These are phyloP conservation scores for Gentiana straminea DNA, from an alignment of 257 asterid genomes.

Conservation along the genomic window DNA sequence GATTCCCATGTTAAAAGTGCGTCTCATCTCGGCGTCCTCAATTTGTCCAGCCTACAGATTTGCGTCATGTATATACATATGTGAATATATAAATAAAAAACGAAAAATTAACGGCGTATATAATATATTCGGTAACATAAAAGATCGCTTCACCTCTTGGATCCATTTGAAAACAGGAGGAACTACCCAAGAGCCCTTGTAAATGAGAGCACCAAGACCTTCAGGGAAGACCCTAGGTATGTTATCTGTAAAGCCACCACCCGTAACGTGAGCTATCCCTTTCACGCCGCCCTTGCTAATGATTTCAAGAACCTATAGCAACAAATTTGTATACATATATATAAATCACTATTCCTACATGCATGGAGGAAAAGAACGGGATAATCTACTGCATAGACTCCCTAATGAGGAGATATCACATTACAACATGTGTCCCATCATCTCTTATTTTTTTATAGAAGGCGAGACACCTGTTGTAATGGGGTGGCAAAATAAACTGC, in stretches of 20 bases:
- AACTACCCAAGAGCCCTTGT: slow-evolving; percentile 55
- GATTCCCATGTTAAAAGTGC: slow-evolving; percentile 93
- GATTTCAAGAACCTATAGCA: slow-evolving; percentile 66
- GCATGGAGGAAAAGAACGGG: no score
- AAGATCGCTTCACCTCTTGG: slow-evolving; percentile 50
- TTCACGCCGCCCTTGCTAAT: slow-evolving; percentile 80
- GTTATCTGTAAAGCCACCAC: slow-evolving; percentile 93
- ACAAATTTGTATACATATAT: neutral
- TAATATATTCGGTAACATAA: no score
- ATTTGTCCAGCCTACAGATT: slow-evolving; percentile 59
- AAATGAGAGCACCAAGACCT: slow-evolving; percentile 75
- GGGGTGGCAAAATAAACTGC: no score
- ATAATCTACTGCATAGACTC: no score
- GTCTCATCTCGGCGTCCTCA: slow-evolving; percentile 71
- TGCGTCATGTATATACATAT: neutral
- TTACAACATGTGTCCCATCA: no score
- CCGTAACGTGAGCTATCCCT: slow-evolving; percentile 96
- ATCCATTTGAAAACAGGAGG: slow-evolving; percentile 91
- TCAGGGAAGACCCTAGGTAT: slow-evolving; percentile 87
- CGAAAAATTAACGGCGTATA: no score
- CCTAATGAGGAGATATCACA: no score
- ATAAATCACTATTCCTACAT: no score
- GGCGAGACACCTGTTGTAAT: no score
- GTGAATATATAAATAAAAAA: no score
- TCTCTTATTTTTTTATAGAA: no score